phyloP scores from a whole-genome alignment of 306 rosid genomes.

The Macrotyloma uniflorum region DNA sequence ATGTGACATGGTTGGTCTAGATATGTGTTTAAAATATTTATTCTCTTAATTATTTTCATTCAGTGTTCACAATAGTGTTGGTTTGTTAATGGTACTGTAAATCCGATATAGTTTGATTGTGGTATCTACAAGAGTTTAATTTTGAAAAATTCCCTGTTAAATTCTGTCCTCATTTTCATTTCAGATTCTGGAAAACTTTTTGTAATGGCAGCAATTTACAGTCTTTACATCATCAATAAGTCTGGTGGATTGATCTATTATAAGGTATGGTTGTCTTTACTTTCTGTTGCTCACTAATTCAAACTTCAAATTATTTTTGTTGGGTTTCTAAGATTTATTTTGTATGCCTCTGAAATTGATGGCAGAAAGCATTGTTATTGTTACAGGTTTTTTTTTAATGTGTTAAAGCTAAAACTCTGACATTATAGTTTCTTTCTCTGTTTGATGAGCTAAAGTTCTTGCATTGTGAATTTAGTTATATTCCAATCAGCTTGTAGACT shows the following conservation, averaged over 20 bases:
- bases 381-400: neutral
- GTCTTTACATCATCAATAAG: conserved; percentile 91
- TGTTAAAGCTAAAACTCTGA: neutral
- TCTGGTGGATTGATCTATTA: conserved; percentile 93
- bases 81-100: neutral
- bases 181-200: conserved; percentile 34
- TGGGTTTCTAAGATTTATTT: conserved; percentile 1
- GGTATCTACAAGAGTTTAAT: neutral
- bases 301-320: neutral
- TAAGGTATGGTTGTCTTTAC: conserved; percentile 55
- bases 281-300: conserved; percentile 2
- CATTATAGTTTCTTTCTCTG: neutral
- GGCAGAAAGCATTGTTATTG: neutral
- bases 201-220: conserved; percentile 86
- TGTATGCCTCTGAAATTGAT: neutral
- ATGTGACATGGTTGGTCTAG: neutral
- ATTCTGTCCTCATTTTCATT: neutral
- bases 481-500: neutral
- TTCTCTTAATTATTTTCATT: conserved; percentile 4
- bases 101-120: neutral
- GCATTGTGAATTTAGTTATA: neutral
- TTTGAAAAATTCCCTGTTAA: conserved; percentile 2
- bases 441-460: conserved; percentile 8
- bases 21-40: neutral
- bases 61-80: neutral